A percentile compares a stretch with the other conserved stretches of the same genome.
Conservation (phyloP, 2,329 filamentous ascomycete genomes). For the Arachnopeziza araneosa region DNA sequence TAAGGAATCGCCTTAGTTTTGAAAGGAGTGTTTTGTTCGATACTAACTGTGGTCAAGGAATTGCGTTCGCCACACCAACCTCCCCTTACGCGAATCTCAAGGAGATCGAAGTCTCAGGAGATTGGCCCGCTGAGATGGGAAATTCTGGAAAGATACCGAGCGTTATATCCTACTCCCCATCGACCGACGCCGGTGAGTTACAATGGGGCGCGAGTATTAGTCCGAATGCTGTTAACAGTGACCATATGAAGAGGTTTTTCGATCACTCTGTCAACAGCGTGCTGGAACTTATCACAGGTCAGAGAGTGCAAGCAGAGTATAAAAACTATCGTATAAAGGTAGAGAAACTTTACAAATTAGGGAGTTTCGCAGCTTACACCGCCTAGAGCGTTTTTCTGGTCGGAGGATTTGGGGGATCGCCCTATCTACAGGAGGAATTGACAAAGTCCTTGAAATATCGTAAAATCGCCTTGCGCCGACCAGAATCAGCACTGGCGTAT, state of each 20-base stretch:
- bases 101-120: constrained; percentile 21
- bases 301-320: constrained; percentile 18
- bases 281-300: constrained; percentile 20
- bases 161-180: constrained; percentile 26
- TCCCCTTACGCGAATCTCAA: constrained; percentile 10
- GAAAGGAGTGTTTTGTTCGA: not conserved
- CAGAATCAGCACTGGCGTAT: constrained; percentile 5
- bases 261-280: constrained; percentile 21
- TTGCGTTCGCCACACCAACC: constrained; percentile 1
- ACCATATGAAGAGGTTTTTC: constrained; percentile 24
- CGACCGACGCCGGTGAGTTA: constrained; percentile 16
- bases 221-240: constrained; percentile 18
- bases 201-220: constrained; percentile 25
- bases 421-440: constrained; percentile 14
- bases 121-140: constrained; percentile 24
- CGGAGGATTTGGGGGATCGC: constrained; percentile 18
- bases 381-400: constrained; percentile 13
- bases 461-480: not conserved
- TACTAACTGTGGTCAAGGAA: not conserved
- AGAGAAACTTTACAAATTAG: constrained; percentile 5
- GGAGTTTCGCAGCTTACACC: not conserved
- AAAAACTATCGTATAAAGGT: constrained; percentile 16
- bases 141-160: constrained; percentile 26
- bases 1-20: constrained; percentile 5
- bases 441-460: constrained; percentile 2